Base-by-base conservation (phyloP, 257 asterid genomes). In the Anisodus acutangulus region DNA sequence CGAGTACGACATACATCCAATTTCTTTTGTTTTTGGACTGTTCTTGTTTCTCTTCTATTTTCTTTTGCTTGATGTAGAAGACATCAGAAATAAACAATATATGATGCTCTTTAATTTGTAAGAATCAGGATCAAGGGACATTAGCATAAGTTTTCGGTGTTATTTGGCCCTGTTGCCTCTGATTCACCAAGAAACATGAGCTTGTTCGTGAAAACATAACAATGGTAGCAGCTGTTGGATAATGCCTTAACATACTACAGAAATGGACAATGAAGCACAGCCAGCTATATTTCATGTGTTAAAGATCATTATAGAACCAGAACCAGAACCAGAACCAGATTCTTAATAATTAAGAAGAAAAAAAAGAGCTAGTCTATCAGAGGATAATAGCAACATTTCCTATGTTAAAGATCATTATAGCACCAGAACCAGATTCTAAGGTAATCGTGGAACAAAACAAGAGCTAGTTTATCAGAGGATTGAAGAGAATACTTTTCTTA, bases 141-240 rank as follows among this genome's bases (percentile, higher is more conserved):
- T 10, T 45, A 45, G 12, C 59, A 19, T 19, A 72, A 53, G 7
- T 26, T 72, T 76, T 26, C 12, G 5, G 17, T 12, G 12, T 76
- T 76, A 51, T 76, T 76, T 76, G 81, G 63, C 81, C 80, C 39
- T 51, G 13, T 51, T 51, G 47, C 47, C 63, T 76, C 81, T 76
- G 49, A 19, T 76, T 49, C 62, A 49, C 63, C 62, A 13, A 49
- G 62, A 51, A 76, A 76, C 47, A 22, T 12, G 45, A 76, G 19
- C 81, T 55, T 76, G 81, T 76, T 76, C 22, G 6, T 51, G 63
- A 76, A 74, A 74, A 51, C 62, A 74, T 51, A 26, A 26, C 60
- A 74, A 74, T 49, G 43, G 62, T 6, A 49, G 80, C 22, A 74
- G 43, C 60, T 74, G 62, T 74, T 22, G 62, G 81, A 74, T 49